Evolutionary conservation across 1,139 yeast species (phyloP).

Genomic region (Scheffersomyces parashehatae): DNA sequence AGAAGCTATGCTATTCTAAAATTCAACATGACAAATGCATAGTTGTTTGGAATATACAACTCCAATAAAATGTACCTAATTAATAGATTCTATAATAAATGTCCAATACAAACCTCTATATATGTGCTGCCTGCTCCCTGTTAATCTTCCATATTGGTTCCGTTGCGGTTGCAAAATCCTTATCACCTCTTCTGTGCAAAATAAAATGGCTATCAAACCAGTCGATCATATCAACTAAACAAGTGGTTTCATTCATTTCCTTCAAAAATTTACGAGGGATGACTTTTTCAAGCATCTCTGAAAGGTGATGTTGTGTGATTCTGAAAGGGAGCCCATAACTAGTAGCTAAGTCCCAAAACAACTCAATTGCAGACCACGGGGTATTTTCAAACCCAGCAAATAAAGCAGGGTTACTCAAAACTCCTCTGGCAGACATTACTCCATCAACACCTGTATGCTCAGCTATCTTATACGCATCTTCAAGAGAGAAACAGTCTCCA

Average conservation of each 20-base stretch:
- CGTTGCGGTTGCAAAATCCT: conserved; percentile 61
- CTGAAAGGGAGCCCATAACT: conserved; percentile 84
- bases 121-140: conserved; percentile 30
- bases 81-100: conserved; percentile 1
- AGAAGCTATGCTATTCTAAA: too few relatives aligned
- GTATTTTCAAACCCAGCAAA: conserved; percentile 72
- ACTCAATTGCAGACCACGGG: conserved; percentile 91
- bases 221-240: conserved; percentile 66
- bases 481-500: conserved; percentile 80
- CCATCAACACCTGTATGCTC: conserved; percentile 80
- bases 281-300: conserved; percentile 76
- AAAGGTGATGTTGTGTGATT: conserved; percentile 81
- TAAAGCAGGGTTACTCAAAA: conserved; percentile 81
- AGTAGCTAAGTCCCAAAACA: conserved; percentile 75
- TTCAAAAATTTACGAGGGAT: conserved; percentile 56
- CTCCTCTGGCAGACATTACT: conserved; percentile 93
- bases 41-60: too few relatives aligned
- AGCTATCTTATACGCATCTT: conserved; percentile 64
- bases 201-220: conserved; percentile 77
- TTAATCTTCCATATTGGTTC: conserved; percentile 55
- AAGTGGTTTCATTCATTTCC: conserved; percentile 62
- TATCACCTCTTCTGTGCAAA: conserved; percentile 64
- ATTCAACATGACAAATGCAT: too few relatives aligned
- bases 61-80: not conserved
- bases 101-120: conserved; percentile 12